Base-by-base conservation (phyloP, 164 flowering plant species). In the Umbilicus rupestris region DNA sequence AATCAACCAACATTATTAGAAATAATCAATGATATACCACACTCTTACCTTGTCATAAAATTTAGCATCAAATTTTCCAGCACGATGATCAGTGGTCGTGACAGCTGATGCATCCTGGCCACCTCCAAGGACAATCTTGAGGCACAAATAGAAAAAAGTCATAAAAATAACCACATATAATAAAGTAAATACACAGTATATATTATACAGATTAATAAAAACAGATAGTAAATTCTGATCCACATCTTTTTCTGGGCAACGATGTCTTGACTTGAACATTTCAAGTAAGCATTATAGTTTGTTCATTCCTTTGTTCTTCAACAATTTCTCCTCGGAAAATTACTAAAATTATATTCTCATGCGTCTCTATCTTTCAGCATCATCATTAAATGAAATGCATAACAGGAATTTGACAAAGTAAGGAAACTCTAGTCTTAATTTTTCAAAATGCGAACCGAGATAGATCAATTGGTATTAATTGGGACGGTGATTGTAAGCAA, bases 51-150 rank as follows among this genome's bases (percentile, higher is more conserved):
- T 86, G 81, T 93, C 90, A 77, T 71, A 90, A 70, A 90, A 89
- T 76, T 89, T 93, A 31, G 98, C 97, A 55, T 90, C 97, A 73
- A 94, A 94, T 69, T 94, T 94, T 65, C 97, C 98, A 63, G 97
- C 93, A 78, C 97, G 96, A 69, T 85, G 97, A 78, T 87, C 97
- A 63, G 97, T 91, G 16, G 85, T 91, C 8, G 97, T 94, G 68
- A 94, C 97, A 66, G 78, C 60, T 29, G 88, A 84, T 73, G 97
- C 96, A 75, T 89, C 95, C 72, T 94, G 98, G 74, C 98, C 98
- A 79, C 98, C 99, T 66, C 96, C 99, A 73, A 91, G 84, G 62
- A 91, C 97, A 73, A 91, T 94, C 97, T 94, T 63, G 16, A 67
- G 11, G 37, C 2, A 42, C 29, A 26, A 20, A 20, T 6, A 41